These are phyloP conservation scores for Kondoa subrosea DNA, from an alignment of 768 basidiomycete species.

Conservation along the genomic window DNA sequence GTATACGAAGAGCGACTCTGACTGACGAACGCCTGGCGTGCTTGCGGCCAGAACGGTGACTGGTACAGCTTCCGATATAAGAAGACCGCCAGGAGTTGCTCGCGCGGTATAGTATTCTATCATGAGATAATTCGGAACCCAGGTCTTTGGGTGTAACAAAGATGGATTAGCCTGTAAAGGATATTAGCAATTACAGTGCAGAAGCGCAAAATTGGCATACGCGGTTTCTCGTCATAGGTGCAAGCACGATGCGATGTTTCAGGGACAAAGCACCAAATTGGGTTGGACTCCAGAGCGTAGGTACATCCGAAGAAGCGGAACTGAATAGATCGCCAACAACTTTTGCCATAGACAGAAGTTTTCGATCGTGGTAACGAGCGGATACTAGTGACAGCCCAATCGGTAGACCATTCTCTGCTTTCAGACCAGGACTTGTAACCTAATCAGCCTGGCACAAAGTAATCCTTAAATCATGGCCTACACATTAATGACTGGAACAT, in stretches of 20 bases:
- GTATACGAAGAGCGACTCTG: slow-evolving; percentile 23
- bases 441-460: slow-evolving; percentile 10
- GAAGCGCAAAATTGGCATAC: neutral
- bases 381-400: slow-evolving; percentile 30
- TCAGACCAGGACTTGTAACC: slow-evolving; percentile 29
- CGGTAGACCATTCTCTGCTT: slow-evolving; percentile 27
- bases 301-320: neutral
- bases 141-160: neutral
- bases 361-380: slow-evolving; percentile 28
- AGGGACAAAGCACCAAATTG: neutral
- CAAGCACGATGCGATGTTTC: neutral
- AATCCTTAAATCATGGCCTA: neutral
- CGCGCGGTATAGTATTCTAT: slow-evolving; percentile 22
- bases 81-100: slow-evolving; percentile 29
- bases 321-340: slow-evolving; percentile 26
- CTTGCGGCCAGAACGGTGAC: neutral
- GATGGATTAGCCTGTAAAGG: neutral
- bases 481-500: slow-evolving; percentile 16
- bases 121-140: slow-evolving; percentile 14
- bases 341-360: slow-evolving; percentile 24
- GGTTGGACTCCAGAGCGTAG: neutral
- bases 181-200: neutral
- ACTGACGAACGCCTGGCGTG: slow-evolving; percentile 7
- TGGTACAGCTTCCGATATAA: slow-evolving; percentile 28
- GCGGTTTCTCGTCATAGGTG: neutral